Percentiles rank a stretch among this genome's conserved stretches.
phyloP scores from a whole-genome alignment of 163 green algal species.

The Scenedesmus sp. region DNA sequence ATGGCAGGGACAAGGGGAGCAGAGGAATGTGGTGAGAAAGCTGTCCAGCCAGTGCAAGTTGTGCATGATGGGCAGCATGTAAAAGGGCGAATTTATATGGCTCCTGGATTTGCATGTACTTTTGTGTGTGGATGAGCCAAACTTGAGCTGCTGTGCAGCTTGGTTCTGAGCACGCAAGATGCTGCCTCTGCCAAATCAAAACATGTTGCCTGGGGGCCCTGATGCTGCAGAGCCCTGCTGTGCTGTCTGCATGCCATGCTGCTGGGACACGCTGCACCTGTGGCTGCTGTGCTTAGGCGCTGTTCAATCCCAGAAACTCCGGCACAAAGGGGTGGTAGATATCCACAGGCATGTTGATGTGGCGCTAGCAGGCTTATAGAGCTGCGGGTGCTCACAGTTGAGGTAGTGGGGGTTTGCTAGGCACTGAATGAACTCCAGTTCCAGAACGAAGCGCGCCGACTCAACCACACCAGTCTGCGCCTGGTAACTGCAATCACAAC shows the following conservation, averaged over 20 bases:
- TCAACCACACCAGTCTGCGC: constrained; percentile 24
- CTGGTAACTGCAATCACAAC: neutral
- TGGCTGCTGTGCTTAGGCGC: neutral
- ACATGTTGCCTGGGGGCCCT: neutral
- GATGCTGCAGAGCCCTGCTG: neutral
- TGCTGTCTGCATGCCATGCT: neutral
- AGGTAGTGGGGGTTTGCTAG: constrained; percentile 95
- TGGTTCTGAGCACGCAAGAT: no score
- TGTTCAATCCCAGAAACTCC: neutral
- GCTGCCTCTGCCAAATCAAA: no score
- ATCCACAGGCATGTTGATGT: neutral
- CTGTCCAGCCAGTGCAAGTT: no score
- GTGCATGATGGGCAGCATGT: no score
- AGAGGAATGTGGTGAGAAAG: no score
- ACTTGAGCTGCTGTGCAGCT: no score
- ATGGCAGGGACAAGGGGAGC: no score
- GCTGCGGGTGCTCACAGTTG: constrained; percentile 78
- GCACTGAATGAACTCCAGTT: constrained; percentile 94
- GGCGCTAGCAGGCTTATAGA: neutral
- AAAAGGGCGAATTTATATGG: no score
- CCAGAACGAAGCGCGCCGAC: constrained; percentile 78
- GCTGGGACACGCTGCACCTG: neutral
- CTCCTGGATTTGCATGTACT: no score
- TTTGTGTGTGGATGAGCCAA: no score
- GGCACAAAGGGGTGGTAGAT: neutral